Conservation (phyloP, 2,329 filamentous ascomycete species). For the Pseudocercospora cruenta region DNA sequence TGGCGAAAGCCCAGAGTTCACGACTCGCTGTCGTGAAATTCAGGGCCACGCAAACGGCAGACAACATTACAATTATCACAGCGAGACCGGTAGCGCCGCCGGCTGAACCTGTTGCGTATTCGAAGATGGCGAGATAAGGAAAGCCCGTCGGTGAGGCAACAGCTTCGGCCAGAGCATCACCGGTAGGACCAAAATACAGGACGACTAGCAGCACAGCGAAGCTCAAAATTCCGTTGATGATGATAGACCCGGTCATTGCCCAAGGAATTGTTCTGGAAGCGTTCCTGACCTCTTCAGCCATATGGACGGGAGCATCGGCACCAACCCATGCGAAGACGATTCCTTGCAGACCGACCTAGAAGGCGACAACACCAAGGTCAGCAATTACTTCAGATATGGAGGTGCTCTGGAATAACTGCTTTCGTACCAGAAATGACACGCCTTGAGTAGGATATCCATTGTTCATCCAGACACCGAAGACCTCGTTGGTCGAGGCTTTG, state of each 20-base stretch:
- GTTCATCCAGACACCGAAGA: constrained; percentile 12
- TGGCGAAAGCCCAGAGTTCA: constrained; percentile 5
- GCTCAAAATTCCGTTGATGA: constrained; percentile 1
- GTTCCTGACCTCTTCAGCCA: constrained; percentile 8
- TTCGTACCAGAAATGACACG: neutral
- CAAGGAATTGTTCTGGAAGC: neutral
- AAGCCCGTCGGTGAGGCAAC: neutral
- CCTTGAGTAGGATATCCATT: constrained; percentile 8
- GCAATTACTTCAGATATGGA: too few species aligned
- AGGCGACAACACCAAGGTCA: neutral
- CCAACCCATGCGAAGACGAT: constrained; percentile 3
- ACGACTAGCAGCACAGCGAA: neutral
- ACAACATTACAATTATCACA: neutral
- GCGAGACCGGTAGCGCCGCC: neutral
- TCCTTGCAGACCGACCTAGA: constrained; percentile 6
- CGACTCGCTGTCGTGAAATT: constrained; percentile 1
- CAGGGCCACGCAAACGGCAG: neutral
- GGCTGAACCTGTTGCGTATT: constrained; percentile 6
- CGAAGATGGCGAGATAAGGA: constrained; percentile 4
- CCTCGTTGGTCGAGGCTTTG: constrained; percentile 4
- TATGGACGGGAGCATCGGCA: constrained; percentile 12
- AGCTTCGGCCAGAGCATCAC: neutral
- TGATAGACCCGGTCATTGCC: neutral
- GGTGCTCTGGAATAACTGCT: too few species aligned
- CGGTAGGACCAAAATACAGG: constrained; percentile 4